Percentiles rank a stretch among this genome's conserved stretches.
phyloP scores from a whole-genome alignment of 129 eudicot genomes.

The Flaveria sonorensis region DNA sequence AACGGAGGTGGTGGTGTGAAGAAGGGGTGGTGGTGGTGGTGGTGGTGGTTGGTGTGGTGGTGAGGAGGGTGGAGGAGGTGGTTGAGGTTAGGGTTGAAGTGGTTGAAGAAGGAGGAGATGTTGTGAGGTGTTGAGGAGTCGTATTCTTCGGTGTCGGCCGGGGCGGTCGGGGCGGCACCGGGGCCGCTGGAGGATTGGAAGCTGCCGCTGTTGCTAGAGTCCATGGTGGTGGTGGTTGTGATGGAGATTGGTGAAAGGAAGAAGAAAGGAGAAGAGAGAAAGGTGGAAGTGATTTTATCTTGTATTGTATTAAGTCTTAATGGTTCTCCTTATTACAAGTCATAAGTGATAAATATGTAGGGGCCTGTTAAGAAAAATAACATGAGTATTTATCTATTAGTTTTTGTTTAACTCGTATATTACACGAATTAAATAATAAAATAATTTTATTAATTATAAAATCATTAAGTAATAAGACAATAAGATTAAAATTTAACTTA shows the following conservation, averaged over 20 bases:
- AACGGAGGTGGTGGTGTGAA: conserved; percentile 37
- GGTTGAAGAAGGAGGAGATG: conserved; percentile 47
- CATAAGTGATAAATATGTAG: neutral
- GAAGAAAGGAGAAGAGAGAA: conserved; percentile 16
- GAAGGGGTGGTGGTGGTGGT: conserved; percentile 28
- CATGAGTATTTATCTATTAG: neutral
- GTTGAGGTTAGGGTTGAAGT: conserved; percentile 34
- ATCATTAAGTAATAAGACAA: too few species aligned
- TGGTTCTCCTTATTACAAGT: conserved; percentile 27
- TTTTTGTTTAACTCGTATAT: too few species aligned
- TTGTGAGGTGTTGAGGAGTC: conserved; percentile 45
- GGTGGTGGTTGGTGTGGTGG: conserved; percentile 21
- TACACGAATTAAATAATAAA: too few species aligned
- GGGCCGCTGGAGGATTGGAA: conserved; percentile 67
- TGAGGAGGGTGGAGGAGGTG: conserved; percentile 24
- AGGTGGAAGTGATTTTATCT: conserved; percentile 13
- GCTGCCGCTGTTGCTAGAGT: conserved; percentile 69
- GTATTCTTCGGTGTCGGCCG: conserved; percentile 54
- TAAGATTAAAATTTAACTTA: too few species aligned
- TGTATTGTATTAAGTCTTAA: conserved; percentile 7
- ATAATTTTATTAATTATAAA: too few species aligned
- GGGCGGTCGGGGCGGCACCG: conserved; percentile 29
- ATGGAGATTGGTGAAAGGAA: conserved; percentile 18
- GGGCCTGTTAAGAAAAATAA: neutral
- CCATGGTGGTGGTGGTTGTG: conserved; percentile 44